A percentile compares a stretch with the other conserved stretches of the same genome.
Conservation (phyloP, 164 flowering plant genomes). For the Malania oleifera region DNA sequence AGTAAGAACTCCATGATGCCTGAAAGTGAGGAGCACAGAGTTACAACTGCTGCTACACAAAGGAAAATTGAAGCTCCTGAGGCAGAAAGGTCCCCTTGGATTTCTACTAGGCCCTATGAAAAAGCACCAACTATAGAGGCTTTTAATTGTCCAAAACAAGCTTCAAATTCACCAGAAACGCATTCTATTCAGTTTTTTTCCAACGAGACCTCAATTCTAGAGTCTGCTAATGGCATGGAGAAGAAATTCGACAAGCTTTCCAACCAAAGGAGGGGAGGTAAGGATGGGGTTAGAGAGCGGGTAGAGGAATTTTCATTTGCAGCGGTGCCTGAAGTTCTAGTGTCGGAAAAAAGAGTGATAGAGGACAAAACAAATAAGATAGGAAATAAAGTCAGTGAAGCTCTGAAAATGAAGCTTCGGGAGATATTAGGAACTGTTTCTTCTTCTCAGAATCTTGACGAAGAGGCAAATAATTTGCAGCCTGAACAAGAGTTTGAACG, state of each 20-base stretch:
- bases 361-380: slow-evolving; percentile 22
- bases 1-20: slow-evolving; percentile 16
- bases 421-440: slow-evolving; percentile 58
- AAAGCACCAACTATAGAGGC: slow-evolving; percentile 23
- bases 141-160: slow-evolving; percentile 20
- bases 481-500: slow-evolving; percentile 12
- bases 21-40: slow-evolving; percentile 14
- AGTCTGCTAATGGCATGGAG: slow-evolving; percentile 20
- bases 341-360: slow-evolving; percentile 17
- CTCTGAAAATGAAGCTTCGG: slow-evolving; percentile 67
- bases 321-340: slow-evolving; percentile 24
- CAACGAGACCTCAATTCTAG: slow-evolving; percentile 24
- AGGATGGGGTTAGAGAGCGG: slow-evolving; percentile 19
- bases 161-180: slow-evolving; percentile 17
- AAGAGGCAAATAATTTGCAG: slow-evolving; percentile 18
- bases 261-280: slow-evolving; percentile 21
- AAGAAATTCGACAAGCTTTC: slow-evolving; percentile 23
- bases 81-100: slow-evolving; percentile 43
- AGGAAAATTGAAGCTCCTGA: slow-evolving; percentile 26
- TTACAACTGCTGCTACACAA: slow-evolving; percentile 3
- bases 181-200: slow-evolving; percentile 28
- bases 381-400: slow-evolving; percentile 32
- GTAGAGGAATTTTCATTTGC: slow-evolving; percentile 35
- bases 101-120: slow-evolving; percentile 31
- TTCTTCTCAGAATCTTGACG: slow-evolving; percentile 30